Percentiles rank a stretch among this genome's conserved stretches.
Evolutionary conservation across 805 yeast species (phyloP).

Genomic region (Lipomyces kockii): DNA sequence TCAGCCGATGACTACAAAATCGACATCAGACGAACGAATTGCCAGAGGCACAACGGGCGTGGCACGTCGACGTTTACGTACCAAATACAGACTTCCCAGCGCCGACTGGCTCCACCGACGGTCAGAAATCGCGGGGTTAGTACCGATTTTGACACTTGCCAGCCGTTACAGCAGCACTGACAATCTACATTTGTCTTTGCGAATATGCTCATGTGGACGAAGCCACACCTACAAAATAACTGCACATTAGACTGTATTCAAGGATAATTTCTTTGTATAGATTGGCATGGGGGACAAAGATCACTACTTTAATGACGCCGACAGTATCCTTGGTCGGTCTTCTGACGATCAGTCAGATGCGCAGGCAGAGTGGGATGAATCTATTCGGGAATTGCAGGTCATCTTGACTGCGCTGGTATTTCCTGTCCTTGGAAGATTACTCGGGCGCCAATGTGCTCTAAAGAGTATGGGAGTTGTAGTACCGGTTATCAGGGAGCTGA

Average conservation of each 20-base stretch:
- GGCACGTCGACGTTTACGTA: neutral
- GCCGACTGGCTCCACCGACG: too few relatives aligned
- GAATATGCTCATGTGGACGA: neutral
- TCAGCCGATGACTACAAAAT: neutral
- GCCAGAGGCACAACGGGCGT: too few relatives aligned
- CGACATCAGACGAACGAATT: neutral
- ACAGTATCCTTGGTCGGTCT: neutral
- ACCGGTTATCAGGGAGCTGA: neutral
- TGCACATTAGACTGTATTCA: neutral
- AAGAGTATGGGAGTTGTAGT: neutral
- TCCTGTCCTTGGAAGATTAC: conserved; percentile 68
- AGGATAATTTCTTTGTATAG: neutral
- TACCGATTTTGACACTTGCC: neutral
- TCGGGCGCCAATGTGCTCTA: conserved; percentile 64
- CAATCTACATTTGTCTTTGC: neutral
- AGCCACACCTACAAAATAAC: neutral
- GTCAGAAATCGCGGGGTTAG: neutral
- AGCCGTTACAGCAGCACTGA: neutral
- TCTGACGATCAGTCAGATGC: conserved; percentile 49
- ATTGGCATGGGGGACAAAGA: neutral
- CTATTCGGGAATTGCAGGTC: conserved; percentile 59
- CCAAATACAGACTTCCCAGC: neutral
- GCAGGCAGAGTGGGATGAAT: conserved; percentile 77
- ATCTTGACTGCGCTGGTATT: conserved; percentile 60
- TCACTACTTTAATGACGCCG: neutral